Percentiles rank a stretch among this genome's conserved stretches.
Evolutionary conservation across 1,139 yeast species (phyloP).

Genomic region (Taphrina deformans): DNA sequence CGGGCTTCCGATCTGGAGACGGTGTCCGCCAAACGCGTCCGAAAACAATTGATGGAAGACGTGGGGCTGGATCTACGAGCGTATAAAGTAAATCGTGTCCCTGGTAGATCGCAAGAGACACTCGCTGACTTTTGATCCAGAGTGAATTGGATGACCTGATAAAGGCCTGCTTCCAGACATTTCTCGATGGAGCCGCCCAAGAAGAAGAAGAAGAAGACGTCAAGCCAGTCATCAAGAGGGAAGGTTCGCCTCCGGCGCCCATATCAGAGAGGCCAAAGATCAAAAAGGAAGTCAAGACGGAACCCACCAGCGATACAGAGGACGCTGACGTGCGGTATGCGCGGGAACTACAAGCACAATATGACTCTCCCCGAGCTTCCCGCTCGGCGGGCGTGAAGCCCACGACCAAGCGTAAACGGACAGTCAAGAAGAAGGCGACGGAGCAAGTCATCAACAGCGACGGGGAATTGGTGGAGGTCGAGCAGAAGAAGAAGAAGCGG

Average conservation of each 20-base stretch:
- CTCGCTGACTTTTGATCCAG: constrained; percentile 42
- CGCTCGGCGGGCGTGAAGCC: constrained; percentile 21
- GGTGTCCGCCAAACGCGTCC: constrained; percentile 68
- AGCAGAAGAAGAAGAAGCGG: constrained; percentile 34
- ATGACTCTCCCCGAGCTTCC: constrained; percentile 35
- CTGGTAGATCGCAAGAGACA: background rate
- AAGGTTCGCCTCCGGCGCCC: background rate
- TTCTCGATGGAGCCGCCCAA: constrained; percentile 46
- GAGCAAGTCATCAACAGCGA: constrained; percentile 21
- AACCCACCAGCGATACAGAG: constrained; percentile 45
- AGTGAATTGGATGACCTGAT: constrained; percentile 63
- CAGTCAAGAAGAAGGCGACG: constrained; percentile 43
- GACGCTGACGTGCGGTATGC: constrained; percentile 25
- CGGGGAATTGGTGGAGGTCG: constrained; percentile 13
- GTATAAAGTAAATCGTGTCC: constrained; percentile 45
- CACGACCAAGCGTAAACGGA: constrained; percentile 44
- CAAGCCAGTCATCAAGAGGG: constrained; percentile 7
- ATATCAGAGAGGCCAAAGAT: background rate
- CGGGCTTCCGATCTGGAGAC: constrained; percentile 71
- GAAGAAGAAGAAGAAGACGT: constrained; percentile 35
- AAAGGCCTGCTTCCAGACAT: constrained; percentile 57
- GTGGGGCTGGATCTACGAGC: constrained; percentile 58
- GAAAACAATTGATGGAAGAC: constrained; percentile 68
- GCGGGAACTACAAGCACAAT: constrained; percentile 9
- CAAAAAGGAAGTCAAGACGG: constrained; percentile 3